These are phyloP conservation scores for Linum tenue DNA, from an alignment of 345 rosid species.

Conservation along the genomic window DNA sequence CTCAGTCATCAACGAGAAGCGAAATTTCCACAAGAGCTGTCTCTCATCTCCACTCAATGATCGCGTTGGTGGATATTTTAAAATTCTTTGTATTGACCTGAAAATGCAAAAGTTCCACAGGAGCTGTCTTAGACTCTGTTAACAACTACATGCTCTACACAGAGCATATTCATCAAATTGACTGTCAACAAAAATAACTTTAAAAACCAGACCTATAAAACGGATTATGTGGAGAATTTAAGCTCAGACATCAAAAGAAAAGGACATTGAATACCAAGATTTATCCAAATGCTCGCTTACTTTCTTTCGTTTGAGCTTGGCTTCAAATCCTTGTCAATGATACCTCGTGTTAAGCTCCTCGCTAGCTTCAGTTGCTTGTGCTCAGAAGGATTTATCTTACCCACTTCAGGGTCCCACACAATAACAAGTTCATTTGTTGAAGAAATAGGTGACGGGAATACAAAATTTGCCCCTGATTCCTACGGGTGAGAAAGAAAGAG, in stretches of 20 bases:
- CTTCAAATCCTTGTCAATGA: slow-evolving; percentile 95
- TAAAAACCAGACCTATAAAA: too few relatives aligned
- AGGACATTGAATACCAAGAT: neutral
- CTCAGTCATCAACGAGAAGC: slow-evolving; percentile 88
- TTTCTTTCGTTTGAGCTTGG: slow-evolving; percentile 73
- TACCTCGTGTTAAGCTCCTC: slow-evolving; percentile 91
- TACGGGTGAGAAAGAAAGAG: slow-evolving; percentile 20
- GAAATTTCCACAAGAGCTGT: slow-evolving; percentile 94
- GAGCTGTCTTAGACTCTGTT: neutral
- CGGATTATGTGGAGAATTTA: neutral
- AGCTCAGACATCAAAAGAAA: neutral
- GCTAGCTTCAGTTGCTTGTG: slow-evolving; percentile 97
- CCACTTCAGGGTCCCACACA: slow-evolving; percentile 94
- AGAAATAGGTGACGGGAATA: slow-evolving; percentile 72
- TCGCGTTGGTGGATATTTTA: slow-evolving; percentile 88
- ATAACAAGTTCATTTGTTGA: slow-evolving; percentile 88
- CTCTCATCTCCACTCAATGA: slow-evolving; percentile 90
- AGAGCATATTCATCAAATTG: neutral
- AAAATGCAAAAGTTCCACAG: slow-evolving; percentile 12
- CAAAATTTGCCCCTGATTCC: slow-evolving; percentile 89
- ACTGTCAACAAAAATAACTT: too few relatives aligned
- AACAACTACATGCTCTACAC: neutral
- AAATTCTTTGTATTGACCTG: slow-evolving; percentile 78
- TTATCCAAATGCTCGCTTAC: slow-evolving; percentile 33
- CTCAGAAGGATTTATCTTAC: slow-evolving; percentile 91